Conservation (phyloP, 805 yeast species). For the Grigorovia jiainica region DNA sequence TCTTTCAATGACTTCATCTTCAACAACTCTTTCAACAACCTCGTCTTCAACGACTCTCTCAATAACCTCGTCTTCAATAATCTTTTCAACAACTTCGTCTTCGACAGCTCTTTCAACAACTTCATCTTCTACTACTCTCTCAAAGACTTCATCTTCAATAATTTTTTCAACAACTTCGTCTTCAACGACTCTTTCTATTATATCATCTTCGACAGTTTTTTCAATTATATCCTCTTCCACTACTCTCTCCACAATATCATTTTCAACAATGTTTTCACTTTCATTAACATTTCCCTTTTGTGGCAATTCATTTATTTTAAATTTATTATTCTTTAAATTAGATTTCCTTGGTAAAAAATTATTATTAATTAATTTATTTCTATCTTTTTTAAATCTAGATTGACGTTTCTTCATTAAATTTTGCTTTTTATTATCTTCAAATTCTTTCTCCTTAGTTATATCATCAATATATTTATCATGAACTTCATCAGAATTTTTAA, state of each 20-base stretch:
- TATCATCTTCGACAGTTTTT: conserved; percentile 3
- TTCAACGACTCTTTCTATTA: conserved; percentile 5
- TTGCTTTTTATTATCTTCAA: conserved; percentile 6
- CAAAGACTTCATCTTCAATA: background rate
- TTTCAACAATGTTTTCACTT: background rate
- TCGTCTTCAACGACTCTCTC: background rate
- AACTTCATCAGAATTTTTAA: conserved; percentile 22
- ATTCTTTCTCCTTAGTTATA: conserved; percentile 5
- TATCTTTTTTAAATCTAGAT: conserved; percentile 25
- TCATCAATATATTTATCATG: conserved; percentile 20
- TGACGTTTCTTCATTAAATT: conserved; percentile 16
- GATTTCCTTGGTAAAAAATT: background rate
- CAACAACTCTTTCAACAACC: background rate
- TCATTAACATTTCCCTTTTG: background rate
- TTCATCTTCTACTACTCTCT: background rate
- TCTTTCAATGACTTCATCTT: background rate
- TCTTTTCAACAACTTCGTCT: background rate
- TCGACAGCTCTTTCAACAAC: background rate
- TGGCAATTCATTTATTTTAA: background rate
- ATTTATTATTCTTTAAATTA: background rate
- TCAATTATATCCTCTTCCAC: background rate
- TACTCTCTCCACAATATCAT: conserved; percentile 2
- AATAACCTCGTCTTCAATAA: background rate
- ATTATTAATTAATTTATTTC: conserved; percentile 2
- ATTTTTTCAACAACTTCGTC: background rate